Conservation (phyloP, 306 rosid genomes). For the Datisca glomerata region DNA sequence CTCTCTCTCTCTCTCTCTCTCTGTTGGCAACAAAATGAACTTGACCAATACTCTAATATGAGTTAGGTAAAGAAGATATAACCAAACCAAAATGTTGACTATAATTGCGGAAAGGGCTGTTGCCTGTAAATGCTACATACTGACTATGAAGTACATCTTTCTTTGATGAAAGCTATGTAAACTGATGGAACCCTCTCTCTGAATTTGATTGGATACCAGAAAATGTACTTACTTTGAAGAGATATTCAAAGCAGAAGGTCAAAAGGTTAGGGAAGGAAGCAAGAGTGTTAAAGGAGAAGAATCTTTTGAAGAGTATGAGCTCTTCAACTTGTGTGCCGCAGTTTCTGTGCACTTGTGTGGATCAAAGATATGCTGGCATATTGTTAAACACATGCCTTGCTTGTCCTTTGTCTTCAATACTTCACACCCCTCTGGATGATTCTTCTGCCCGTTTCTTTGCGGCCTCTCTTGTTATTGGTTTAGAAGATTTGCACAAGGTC, state of each 20-base stretch:
- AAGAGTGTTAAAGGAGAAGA: slow-evolving; percentile 71
- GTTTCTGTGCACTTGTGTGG: slow-evolving; percentile 67
- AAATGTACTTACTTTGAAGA: slow-evolving; percentile 63
- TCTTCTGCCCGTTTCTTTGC: slow-evolving; percentile 54
- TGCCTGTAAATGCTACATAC: neutral
- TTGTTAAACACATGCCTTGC: slow-evolving; percentile 62
- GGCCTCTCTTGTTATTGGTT: slow-evolving; percentile 61
- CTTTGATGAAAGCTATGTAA: slow-evolving; percentile 10
- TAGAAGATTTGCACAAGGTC: slow-evolving; percentile 87
- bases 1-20: too few relatives aligned
- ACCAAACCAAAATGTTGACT: neutral
- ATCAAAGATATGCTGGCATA: slow-evolving; percentile 59
- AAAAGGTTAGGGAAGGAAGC: slow-evolving; percentile 74
- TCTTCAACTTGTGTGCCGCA: slow-evolving; percentile 60
- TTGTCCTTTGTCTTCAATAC: slow-evolving; percentile 79
- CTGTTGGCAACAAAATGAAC: too few relatives aligned
- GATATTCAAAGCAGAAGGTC: slow-evolving; percentile 72
- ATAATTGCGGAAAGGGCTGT: neutral
- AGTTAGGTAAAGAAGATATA: neutral
- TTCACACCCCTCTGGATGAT: slow-evolving; percentile 64
- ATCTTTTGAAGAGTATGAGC: slow-evolving; percentile 50
- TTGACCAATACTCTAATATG: too few relatives aligned
- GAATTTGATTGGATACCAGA: slow-evolving; percentile 38
- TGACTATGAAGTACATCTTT: slow-evolving; percentile 7
- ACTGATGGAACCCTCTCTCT: slow-evolving; percentile 25